Evolutionary conservation across 768 basidiomycete genomes (phyloP), one percentile per base, ranked within the genome.

Genomic region (Porpolomopsis calyptriformis): DNA sequence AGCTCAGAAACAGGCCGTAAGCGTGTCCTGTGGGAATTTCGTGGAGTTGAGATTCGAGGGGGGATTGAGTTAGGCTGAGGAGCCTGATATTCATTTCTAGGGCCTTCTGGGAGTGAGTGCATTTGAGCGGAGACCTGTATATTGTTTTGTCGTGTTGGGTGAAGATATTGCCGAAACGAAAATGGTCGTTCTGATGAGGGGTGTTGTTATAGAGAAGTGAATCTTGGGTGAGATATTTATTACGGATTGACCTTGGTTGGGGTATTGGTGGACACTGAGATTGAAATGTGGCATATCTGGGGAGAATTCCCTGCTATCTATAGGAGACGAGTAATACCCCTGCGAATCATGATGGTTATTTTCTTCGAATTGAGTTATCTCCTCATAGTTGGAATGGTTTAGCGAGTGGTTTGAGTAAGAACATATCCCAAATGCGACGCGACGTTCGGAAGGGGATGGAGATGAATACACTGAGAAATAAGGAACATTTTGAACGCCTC

Each of bases 1-100:
- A 91, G 71, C 36, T 79, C 73, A 4, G 85, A 85, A 7, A 87
- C 78, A 9, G 83, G 79, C 4, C 74, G 74, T n/a, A 87, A 63
- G 16, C 65, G 64, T 46, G 77, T 71, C 9, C 73, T 72, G 53
- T 70, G 65, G 2, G 60, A 49, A 49, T 69, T 67, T 23, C 62
- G 67, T 7, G 67, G 63, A 27, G 60, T 56, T 11, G 52, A 47
- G 11, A 57, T 50, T 26, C 47, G 53, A n/a, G 23, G 23, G 20
- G 12, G 24, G 24, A 18, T 26, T 26, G 23, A 4, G 1, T 20
- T 22, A 26, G 31, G 9, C 20, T 14, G 18, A n/a, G 27, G 4
- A 25, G 10, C 26, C 33, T 19, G 45, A 39, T 18, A 22, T 26
- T 14, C 29, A 14, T 31, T 31, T 14, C 29, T 14, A 7, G 29